Conservation (phyloP, 2,329 filamentous ascomycete species). For the Huntiella decipiens region DNA sequence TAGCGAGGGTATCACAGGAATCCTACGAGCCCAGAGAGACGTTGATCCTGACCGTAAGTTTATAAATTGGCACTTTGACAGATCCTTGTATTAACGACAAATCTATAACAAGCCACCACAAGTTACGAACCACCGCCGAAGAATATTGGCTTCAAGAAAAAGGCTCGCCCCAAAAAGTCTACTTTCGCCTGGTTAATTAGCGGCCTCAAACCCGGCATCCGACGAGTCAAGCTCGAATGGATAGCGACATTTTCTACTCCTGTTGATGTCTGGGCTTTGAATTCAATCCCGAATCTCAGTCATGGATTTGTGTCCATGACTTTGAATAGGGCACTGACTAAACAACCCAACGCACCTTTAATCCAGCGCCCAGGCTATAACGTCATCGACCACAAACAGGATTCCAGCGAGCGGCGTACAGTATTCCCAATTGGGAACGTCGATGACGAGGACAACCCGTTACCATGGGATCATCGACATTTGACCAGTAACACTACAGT, state of each 20-base stretch:
- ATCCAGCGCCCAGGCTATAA: background rate
- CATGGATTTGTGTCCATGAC: background rate
- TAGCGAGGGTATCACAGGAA: conserved; percentile 3
- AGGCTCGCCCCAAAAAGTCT: background rate
- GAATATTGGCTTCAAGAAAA: conserved; percentile 1
- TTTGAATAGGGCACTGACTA: background rate
- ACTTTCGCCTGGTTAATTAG: conserved; percentile 1
- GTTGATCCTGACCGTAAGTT: conserved; percentile 1
- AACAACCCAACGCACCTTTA: background rate
- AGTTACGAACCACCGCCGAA: background rate
- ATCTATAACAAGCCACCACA: background rate
- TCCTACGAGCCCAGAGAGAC: conserved; percentile 1
- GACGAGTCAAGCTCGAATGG: conserved; percentile 6
- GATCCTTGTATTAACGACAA: background rate
- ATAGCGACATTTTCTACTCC: conserved; percentile 6
- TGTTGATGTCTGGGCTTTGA: background rate
- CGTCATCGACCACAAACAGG: background rate
- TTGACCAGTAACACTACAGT: background rate
- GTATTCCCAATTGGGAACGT: background rate
- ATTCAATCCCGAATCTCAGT: background rate
- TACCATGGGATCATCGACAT: background rate
- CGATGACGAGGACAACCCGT: background rate
- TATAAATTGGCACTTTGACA: background rate
- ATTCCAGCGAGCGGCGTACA: background rate
- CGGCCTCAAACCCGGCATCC: conserved; percentile 1